phyloP scores from a whole-genome alignment of 768 basidiomycete species.

The Leccinum uliginosum region DNA sequence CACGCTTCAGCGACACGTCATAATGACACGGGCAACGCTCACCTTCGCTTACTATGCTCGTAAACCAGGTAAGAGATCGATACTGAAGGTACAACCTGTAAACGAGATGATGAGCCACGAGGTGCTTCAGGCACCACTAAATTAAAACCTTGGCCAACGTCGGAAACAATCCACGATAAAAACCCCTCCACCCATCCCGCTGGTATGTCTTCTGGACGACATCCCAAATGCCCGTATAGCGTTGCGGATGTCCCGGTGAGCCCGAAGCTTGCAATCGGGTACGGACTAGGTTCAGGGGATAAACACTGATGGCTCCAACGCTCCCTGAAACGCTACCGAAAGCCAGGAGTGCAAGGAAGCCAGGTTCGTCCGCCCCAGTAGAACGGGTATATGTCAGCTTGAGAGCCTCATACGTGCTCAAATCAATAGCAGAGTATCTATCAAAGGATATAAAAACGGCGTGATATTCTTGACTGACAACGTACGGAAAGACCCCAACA shows the following conservation, averaged over 20 bases:
- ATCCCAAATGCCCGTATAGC: conserved; percentile 84
- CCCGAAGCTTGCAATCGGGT: conserved; percentile 96
- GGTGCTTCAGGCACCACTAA: not conserved
- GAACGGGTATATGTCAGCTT: conserved; percentile 88
- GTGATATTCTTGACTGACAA: not conserved
- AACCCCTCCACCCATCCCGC: conserved; percentile 88
- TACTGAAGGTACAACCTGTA: conserved; percentile 88
- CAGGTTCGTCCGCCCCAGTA: conserved; percentile 85
- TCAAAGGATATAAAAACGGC: conserved; percentile 2
- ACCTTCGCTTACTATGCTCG: conserved; percentile 81
- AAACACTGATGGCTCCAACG: conserved; percentile 91
- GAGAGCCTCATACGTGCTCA: conserved; percentile 95
- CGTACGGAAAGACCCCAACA: conserved; percentile 93
- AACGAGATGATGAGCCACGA: conserved; percentile 4
- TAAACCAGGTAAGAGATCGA: conserved; percentile 97
- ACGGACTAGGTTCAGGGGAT: conserved; percentile 87
- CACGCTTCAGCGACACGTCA: conserved; percentile 3
- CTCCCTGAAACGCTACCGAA: conserved; percentile 94
- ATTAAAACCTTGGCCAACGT: conserved; percentile 79
- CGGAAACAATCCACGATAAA: conserved; percentile 90
- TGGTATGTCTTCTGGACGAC: conserved; percentile 76
- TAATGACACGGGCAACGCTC: conserved; percentile 18
- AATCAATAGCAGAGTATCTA: conserved; percentile 93
- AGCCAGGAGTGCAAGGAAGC: conserved; percentile 77
- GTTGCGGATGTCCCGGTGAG: conserved; percentile 89